Evolutionary conservation across 768 basidiomycete species (phyloP), one percentile per base, ranked within the genome.

Genomic region (Panellus pusillus): DNA sequence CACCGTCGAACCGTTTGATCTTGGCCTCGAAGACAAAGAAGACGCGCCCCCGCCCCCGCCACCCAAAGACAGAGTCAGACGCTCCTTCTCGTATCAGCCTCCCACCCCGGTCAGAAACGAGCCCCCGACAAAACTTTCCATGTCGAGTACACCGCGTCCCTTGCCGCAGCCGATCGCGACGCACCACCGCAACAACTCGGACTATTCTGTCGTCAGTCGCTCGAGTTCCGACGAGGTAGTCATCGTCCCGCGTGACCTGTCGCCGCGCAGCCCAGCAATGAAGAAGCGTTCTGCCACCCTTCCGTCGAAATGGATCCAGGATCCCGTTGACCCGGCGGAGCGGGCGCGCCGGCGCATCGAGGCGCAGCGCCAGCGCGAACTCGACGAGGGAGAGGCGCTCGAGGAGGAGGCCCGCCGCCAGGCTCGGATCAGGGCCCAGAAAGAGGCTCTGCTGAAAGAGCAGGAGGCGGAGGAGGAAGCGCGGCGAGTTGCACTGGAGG

Each of bases 331-430:
- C 35, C 52, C 62, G 19, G 61, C 52, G 9, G 68, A 69, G 42
- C 58, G 66, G 7, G 61, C 63, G 8, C 63, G 62, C n/a, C 57
- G 63, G 32, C 60, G 69, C 29, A 47, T 50, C 20, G 57, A 65
- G 27, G 57, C 60, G 14, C 64, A 66, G 46, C 55, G 58, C 24
- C 59, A 64, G 41, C 61, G 65, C n/a, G 76, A 80, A 57, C 60
- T 65, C 27, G 80, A 82, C 48, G 79, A 80, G 47, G 61, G 69
- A 46, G 69, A 73, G 36, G 76, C 76, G 5, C 28, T 72, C 31
- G 66, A 63, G 52, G 76, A 79, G 56, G 83, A 86, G 59, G 70
- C 63, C 32, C 68, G 72, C 55, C 66, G 73, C 46, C 77, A 78
- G 57, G 69, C 70, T 1, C 66, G 63, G 18, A 63, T 73, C n/a